These are phyloP conservation scores for Venturia oleaginea DNA, from an alignment of 2,329 filamentous ascomycete species.

Conservation along the genomic window DNA sequence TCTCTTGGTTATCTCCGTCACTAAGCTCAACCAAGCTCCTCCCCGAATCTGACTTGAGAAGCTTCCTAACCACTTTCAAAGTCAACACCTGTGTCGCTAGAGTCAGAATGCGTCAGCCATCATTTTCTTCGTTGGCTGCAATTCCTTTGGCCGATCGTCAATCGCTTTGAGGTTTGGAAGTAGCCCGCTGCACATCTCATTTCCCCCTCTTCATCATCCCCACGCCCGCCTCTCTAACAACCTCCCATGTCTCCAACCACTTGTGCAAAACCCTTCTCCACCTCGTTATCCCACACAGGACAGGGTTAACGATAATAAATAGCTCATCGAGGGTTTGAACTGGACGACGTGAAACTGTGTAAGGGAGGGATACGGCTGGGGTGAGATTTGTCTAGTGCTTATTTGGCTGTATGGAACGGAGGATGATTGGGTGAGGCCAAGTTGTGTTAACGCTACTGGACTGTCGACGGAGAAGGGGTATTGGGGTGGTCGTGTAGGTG, in stretches of 20 bases:
- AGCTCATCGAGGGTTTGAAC: constrained; percentile 41
- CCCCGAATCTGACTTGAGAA: not conserved
- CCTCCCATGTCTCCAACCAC: constrained; percentile 23
- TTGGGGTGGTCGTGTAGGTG: not conserved
- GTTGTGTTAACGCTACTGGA: constrained; percentile 25
- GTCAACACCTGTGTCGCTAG: not conserved
- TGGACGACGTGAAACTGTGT: constrained; percentile 54
- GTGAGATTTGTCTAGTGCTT: constrained; percentile 52
- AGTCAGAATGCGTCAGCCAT: not conserved
- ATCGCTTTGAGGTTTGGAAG: constrained; percentile 20
- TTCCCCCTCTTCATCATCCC: constrained; percentile 21
- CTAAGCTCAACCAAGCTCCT: not conserved
- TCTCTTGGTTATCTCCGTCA: not conserved
- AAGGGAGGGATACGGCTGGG: constrained; percentile 40
- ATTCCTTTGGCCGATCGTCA: not conserved
- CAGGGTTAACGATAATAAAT: constrained; percentile 23
- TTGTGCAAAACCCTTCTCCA: constrained; percentile 28
- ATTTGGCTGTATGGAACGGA: constrained; percentile 53
- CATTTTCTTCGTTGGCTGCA: not conserved
- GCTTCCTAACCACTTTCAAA: not conserved
- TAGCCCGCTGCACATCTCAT: constrained; percentile 39
- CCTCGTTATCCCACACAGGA: constrained; percentile 13
- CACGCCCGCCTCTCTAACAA: constrained; percentile 23
- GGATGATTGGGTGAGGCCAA: constrained; percentile 45
- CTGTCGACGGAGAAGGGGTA: not conserved